Evolutionary conservation across 2,329 filamentous ascomycete genomes (phyloP).

Genomic region (Cytospora piceae): DNA sequence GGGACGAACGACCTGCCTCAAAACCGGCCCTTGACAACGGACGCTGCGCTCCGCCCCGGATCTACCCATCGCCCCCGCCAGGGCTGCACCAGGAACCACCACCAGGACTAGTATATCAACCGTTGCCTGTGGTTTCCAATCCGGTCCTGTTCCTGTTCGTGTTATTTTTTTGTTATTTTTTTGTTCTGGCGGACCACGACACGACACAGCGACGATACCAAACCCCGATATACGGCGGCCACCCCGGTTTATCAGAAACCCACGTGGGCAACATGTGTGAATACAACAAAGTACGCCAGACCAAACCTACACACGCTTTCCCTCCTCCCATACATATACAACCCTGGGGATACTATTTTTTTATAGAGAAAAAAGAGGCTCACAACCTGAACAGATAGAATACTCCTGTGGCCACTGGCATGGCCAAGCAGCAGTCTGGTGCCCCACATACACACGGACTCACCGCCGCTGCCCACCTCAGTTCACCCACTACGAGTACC

Average conservation of each 20-base stretch:
- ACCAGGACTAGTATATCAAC: neutral
- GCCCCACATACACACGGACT: conserved; percentile 50
- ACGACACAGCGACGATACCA: neutral
- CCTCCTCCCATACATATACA: neutral
- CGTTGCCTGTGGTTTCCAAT: neutral
- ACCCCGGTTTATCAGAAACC: neutral
- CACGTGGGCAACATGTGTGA: conserved; percentile 25
- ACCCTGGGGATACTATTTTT: no score
- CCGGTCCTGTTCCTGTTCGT: neutral
- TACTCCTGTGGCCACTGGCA: conserved; percentile 58
- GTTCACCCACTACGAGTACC: conserved; percentile 51
- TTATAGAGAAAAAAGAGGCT: neutral
- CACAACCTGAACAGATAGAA: conserved; percentile 45
- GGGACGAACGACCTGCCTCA: neutral
- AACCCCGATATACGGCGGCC: neutral
- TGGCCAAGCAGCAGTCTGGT: conserved; percentile 49
- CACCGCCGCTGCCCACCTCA: conserved; percentile 48
- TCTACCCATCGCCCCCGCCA: neutral
- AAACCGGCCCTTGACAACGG: neutral
- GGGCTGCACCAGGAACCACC: neutral
- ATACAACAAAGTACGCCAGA: conserved; percentile 29
- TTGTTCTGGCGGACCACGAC: neutral
- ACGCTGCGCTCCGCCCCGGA: conserved; percentile 1
- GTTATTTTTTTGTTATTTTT: no score
- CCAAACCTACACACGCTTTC: neutral